Base-by-base conservation (phyloP, 257 asterid species). In the Primulina tabacum region DNA sequence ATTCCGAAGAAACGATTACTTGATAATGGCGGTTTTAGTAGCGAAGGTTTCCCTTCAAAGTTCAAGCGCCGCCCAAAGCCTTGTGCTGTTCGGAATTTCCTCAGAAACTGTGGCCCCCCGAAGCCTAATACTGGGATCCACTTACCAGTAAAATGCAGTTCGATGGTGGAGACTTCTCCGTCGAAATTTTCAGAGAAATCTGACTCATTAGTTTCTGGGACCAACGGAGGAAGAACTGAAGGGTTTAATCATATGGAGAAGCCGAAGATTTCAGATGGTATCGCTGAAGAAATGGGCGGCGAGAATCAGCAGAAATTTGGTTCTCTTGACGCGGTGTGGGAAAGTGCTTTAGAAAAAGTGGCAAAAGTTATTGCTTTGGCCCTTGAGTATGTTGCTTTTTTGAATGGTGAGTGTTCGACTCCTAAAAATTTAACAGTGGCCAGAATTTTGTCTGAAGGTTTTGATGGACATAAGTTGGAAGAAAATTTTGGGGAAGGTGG, bases 311-410 rank as follows among this genome's bases (percentile, higher is more conserved):
- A 71, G 37, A 52, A 40, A 58, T n/a, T 58, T n/a, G 14, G 32
- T 20, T 18, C 37, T 20, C 24, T 2, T 7, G 72, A 77, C 2
- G 61, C 60, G 14, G 67, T 29, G n/a, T 69, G 68, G 81, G 57
- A 69, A 30, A 61, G 4, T 18, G 76, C 68, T 28, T 20, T 17
- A 2, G 71, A 66, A 1, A 67, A 65, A 16, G 8, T 81, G 24
- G 29, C 18, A 9, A 60, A 28, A 12, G 37, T 68, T 50, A 20
- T 77, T 21, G 77, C 72, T 6, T 72, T 71, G 56, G 86, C 82
- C 52, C 62, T 62, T 55, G 67, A 43, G 30, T 80, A 9, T n/a
- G 38, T 34, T 16, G 9, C 17, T 74, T 6, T 7, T 12, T 7
- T 60, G 61, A 40, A 57, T 26, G 8, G 14, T 34, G 40, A 30